Percentiles rank a stretch among this genome's conserved stretches.
Conservation (phyloP, 768 basidiomycete genomes). For the Phallus indusiatus region DNA sequence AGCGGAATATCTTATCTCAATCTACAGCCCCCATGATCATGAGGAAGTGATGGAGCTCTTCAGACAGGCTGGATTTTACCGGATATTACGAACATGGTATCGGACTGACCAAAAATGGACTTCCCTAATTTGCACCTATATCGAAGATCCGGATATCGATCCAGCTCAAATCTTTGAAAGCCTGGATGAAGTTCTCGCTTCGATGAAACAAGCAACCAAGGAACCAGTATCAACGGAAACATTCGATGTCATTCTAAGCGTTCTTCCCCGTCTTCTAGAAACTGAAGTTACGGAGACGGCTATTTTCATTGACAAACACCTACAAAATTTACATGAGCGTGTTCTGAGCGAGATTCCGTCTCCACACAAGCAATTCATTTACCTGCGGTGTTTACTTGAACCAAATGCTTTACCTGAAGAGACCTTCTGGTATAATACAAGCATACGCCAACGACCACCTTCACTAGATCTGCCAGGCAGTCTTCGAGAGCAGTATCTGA, state of each 20-base stretch:
- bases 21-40: slow-evolving; percentile 76
- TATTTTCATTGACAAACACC: slow-evolving; percentile 55
- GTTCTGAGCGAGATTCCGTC: slow-evolving; percentile 42
- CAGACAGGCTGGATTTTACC: slow-evolving; percentile 77
- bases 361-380: slow-evolving; percentile 55
- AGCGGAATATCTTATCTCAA: slow-evolving; percentile 85
- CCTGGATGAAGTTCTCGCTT: slow-evolving; percentile 50
- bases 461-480: slow-evolving; percentile 37
- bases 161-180: slow-evolving; percentile 54
- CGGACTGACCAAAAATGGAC: slow-evolving; percentile 70
- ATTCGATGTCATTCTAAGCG: slow-evolving; percentile 38
- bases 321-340: slow-evolving; percentile 54
- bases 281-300: slow-evolving; percentile 60
- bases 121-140: slow-evolving; percentile 58
- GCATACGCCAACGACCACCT: slow-evolving; percentile 18
- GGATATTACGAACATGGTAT: slow-evolving; percentile 79
- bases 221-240: slow-evolving; percentile 49
- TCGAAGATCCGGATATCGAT: slow-evolving; percentile 62
- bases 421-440: slow-evolving; percentile 8
- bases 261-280: slow-evolving; percentile 57
- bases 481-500: slow-evolving; percentile 55
- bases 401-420: slow-evolving; percentile 35
- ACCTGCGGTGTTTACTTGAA: slow-evolving; percentile 67
- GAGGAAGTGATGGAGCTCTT: slow-evolving; percentile 62
- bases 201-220: slow-evolving; percentile 37